These are phyloP conservation scores for Symbiodinium pilosum DNA, from an alignment of 73 alveolate genomes.

Conservation along the genomic window DNA sequence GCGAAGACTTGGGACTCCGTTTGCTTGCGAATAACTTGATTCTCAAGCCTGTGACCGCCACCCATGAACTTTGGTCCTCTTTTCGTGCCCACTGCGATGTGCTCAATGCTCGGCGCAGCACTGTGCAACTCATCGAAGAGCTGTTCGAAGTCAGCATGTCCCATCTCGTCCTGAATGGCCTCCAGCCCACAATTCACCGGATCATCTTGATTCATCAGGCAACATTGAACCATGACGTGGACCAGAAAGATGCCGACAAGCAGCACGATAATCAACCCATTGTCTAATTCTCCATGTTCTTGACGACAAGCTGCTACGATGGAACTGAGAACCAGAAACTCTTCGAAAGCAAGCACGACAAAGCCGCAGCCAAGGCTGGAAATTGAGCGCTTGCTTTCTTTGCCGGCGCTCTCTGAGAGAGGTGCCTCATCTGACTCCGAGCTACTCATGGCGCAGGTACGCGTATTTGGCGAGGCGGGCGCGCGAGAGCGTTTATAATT, in stretches of 20 bases:
- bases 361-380: conserved; percentile 2
- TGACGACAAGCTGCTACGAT: neutral
- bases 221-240: neutral
- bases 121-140: neutral
- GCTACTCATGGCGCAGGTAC: conserved; percentile 7
- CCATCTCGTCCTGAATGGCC: conserved; percentile 2
- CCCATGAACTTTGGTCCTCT: neutral
- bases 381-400: conserved; percentile 8
- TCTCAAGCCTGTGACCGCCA: neutral
- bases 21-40: neutral
- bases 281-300: neutral
- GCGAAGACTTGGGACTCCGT: neutral
- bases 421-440: conserved; percentile 36
- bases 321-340: neutral
- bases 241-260: neutral
- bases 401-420: neutral
- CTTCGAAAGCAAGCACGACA: neutral
- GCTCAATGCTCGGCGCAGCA: neutral
- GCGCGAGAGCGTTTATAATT: too few relatives aligned
- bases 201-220: neutral
- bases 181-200: neutral
- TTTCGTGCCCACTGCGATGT: neutral
- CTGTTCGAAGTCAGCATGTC: neutral
- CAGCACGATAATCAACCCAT: neutral
- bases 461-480: too few relatives aligned